Evolutionary conservation across 176 grass and related monocot species (phyloP).

Genomic region (Musa itinerans): DNA sequence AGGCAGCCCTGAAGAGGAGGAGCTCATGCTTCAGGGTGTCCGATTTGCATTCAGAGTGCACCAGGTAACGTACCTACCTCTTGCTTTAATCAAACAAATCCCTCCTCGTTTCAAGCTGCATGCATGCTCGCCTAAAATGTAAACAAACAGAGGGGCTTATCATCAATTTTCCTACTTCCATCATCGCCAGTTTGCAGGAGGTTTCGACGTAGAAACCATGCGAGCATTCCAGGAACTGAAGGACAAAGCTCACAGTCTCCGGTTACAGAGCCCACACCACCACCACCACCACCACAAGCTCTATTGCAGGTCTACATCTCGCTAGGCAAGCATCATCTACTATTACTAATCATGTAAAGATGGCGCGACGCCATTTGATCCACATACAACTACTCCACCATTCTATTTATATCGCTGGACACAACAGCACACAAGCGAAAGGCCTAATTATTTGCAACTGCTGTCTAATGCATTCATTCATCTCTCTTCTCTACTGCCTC

Average conservation of each 20-base stretch:
- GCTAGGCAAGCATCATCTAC: neutral
- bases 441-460: neutral
- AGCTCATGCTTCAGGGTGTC: constrained; percentile 90
- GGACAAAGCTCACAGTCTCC: constrained; percentile 73
- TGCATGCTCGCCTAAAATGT: neutral
- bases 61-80: constrained; percentile 38
- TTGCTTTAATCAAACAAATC: neutral
- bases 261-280: constrained; percentile 39
- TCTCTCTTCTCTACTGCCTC: constrained; percentile 18
- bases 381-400: neutral
- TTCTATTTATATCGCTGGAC: constrained; percentile 3
- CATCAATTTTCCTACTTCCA: neutral
- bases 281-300: constrained; percentile 50
- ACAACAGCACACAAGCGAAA: constrained; percentile 11
- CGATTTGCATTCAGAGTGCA: constrained; percentile 95
- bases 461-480: constrained; percentile 4
- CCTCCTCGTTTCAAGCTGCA: neutral
- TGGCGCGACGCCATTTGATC: neutral
- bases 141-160: neutral
- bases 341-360: constrained; percentile 1
- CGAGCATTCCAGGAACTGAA: constrained; percentile 92
- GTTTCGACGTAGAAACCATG: constrained; percentile 94
- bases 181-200: constrained; percentile 64
- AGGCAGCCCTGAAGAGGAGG: constrained; percentile 74
- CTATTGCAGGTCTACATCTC: constrained; percentile 34